Evolutionary conservation across 208 protist species (phyloP).

Genomic region (Trypanosoma mega): DNA sequence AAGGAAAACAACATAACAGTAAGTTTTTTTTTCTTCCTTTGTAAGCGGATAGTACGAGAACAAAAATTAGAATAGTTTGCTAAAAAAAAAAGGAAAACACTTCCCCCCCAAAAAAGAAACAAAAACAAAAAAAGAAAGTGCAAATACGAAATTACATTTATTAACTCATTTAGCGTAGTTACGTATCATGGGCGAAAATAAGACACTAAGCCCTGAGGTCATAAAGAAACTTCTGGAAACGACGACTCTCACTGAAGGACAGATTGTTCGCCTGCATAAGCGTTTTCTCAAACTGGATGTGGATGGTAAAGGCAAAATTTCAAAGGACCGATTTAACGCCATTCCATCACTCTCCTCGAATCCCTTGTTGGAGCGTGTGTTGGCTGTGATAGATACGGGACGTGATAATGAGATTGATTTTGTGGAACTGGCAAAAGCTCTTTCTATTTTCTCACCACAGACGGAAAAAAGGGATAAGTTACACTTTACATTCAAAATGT

Average conservation of each 20-base stretch:
- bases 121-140: not conserved
- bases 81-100: no score
- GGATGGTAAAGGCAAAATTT: constrained; percentile 66
- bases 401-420: constrained; percentile 82
- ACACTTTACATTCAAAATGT: constrained; percentile 93
- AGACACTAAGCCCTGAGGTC: constrained; percentile 49
- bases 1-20: no score
- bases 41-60: no score
- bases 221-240: constrained; percentile 59
- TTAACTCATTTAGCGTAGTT: not conserved
- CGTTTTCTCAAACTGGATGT: constrained; percentile 84
- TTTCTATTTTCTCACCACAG: constrained; percentile 79
- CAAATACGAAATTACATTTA: not conserved
- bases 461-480: constrained; percentile 78
- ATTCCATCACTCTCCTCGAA: constrained; percentile 82
- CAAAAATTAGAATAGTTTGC: no score
- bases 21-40: no score
- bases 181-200: constrained; percentile 33
- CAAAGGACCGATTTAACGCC: constrained; percentile 59
- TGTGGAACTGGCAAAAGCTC: constrained; percentile 74
- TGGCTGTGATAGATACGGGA: constrained; percentile 81
- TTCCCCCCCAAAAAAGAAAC: no score
- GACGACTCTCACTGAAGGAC: constrained; percentile 78
- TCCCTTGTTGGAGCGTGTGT: constrained; percentile 78
- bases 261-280: constrained; percentile 84